A percentile compares a stretch with the other conserved stretches of the same genome.
Evolutionary conservation across 495 filamentous ascomycete genomes (phyloP).

Genomic region (Neurospora sp.): DNA sequence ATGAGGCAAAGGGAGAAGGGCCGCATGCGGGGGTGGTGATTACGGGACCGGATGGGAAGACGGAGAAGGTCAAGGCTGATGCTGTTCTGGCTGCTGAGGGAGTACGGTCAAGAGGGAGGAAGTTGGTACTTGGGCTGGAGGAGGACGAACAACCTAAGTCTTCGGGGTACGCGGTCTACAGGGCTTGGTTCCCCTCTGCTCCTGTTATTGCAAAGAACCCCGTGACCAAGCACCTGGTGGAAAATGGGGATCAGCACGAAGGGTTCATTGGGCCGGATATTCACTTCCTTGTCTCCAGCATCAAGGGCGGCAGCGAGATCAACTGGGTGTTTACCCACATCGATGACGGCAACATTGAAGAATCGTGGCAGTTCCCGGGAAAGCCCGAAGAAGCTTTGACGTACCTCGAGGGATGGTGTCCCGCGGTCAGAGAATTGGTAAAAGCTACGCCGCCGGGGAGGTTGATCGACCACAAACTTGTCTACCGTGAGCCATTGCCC

Average conservation of each 20-base stretch:
- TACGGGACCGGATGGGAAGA: slow-evolving; percentile 9
- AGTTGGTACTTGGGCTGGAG: slow-evolving; percentile 52
- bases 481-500: slow-evolving; percentile 59
- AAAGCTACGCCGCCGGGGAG: slow-evolving; percentile 47
- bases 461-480: slow-evolving; percentile 62
- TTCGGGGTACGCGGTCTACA: slow-evolving; percentile 51
- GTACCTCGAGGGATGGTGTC: slow-evolving; percentile 56
- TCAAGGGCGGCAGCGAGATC: slow-evolving; percentile 54
- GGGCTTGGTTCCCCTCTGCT: slow-evolving; percentile 47
- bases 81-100: slow-evolving; percentile 56
- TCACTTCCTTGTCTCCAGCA: slow-evolving; percentile 52
- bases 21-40: slow-evolving; percentile 45
- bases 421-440: slow-evolving; percentile 47
- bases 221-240: slow-evolving; percentile 47
- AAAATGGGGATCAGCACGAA: slow-evolving; percentile 54
- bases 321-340: slow-evolving; percentile 64
- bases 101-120: slow-evolving; percentile 47
- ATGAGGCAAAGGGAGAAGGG: not conserved
- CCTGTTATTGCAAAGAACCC: slow-evolving; percentile 53
- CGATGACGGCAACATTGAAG: slow-evolving; percentile 36
- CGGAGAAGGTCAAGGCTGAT: slow-evolving; percentile 42
- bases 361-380: slow-evolving; percentile 55
- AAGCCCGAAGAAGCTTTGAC: slow-evolving; percentile 49
- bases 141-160: slow-evolving; percentile 53
- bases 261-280: slow-evolving; percentile 53